Conservation (phyloP, 148 eudicot species). For the Camellia japonica region DNA sequence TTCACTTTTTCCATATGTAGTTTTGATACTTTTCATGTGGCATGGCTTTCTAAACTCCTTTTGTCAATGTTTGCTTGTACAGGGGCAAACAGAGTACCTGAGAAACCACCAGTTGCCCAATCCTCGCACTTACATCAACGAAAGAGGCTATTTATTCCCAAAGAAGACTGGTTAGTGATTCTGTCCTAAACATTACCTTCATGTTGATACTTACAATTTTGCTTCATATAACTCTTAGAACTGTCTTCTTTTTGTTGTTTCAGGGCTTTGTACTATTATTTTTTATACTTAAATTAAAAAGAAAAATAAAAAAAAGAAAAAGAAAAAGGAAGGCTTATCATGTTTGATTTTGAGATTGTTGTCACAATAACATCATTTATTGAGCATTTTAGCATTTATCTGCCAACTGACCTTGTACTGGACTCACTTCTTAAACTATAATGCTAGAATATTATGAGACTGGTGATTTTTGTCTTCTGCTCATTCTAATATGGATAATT, state of each 20-base stretch:
- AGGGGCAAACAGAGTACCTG: slow-evolving; percentile 85
- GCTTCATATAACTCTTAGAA: background rate
- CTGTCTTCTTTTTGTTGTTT: background rate
- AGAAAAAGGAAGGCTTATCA: no score
- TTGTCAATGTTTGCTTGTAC: slow-evolving; percentile 20
- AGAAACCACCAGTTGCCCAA: slow-evolving; percentile 74
- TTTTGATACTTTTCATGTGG: background rate
- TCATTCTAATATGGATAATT: background rate
- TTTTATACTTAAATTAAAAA: background rate
- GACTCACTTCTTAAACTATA: background rate
- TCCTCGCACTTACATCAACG: slow-evolving; percentile 80
- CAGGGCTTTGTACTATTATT: background rate
- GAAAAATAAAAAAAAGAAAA: no score
- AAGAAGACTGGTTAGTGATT: slow-evolving; percentile 69
- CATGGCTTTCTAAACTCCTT: slow-evolving; percentile 5
- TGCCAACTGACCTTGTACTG: background rate
- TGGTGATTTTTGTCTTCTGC: background rate
- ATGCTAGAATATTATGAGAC: background rate
- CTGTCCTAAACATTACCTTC: background rate
- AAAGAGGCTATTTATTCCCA: slow-evolving; percentile 71
- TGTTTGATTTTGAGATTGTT: background rate
- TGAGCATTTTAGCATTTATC: background rate
- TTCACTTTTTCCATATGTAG: no score
- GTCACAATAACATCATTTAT: background rate
- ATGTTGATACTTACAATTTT: background rate